Base-by-base conservation (phyloP, 1,284 basidiomycete species). In the Pseudozyma sp. region DNA sequence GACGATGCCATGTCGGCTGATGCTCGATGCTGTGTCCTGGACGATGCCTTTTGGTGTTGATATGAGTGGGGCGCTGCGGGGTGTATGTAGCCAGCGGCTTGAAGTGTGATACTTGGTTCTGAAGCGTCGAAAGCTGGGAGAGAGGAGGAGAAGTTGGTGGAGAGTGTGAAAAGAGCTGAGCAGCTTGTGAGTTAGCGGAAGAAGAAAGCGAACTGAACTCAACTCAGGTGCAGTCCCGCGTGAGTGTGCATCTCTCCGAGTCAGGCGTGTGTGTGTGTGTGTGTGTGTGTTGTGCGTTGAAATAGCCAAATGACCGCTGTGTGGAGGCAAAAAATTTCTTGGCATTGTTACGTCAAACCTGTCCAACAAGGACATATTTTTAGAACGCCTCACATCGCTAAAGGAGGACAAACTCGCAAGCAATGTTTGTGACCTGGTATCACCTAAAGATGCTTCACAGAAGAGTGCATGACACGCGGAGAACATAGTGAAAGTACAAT, bases 1-100 rank as follows among this genome's bases (percentile, higher is more conserved):
- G 70, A 63, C 21, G 68, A 71, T 7, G 73, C 64, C 73, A 76
- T 76, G 8, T 34, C 34, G 47, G 9, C 21, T 16, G 9, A 11
- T 60, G 50, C 44, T 42, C 13, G n/a, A 19, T 39, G 21, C 13
- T 25, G n/a, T 14, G 19, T 38, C 39, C 38, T 25, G 21, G 31
- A 47, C 21, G 52, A 48, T 31, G 52, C 35, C 52, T 31, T 31
- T 31, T 31, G 25, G 25, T 31, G 54, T 59, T 36, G 47, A n/a
- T 38, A 35, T 13, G 6, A 31, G 16, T 34, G n/a, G 35, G 49
- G 25, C 25, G 25, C 25, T 31, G 25, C 25, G 25, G 25, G 25
- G 25, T 6, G 25, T 31, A 6, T 31, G 25, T 31, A 31, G 34
- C n/a, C 14, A 31, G 25, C 25, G 25, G 25, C 25, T 31, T 31